Percentiles rank a stretch among this genome's conserved stretches.
phyloP scores from a whole-genome alignment of 2,329 filamentous ascomycete species.

The Ophiostoma perfectum region DNA sequence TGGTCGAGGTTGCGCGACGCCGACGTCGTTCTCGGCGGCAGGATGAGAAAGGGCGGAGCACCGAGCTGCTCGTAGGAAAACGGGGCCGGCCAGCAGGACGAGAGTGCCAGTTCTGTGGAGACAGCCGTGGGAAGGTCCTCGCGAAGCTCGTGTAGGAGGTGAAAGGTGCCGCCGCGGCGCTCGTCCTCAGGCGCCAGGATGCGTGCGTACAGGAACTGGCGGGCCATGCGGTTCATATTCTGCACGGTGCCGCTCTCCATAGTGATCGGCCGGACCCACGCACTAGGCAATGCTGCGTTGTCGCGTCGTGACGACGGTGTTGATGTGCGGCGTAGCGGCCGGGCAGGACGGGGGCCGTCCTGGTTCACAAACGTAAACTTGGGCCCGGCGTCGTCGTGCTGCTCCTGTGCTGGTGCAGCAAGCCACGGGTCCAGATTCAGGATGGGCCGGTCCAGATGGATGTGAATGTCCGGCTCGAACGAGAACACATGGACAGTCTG shows the following conservation, averaged over 20 bases:
- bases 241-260: background rate
- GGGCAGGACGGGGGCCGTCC: too few species aligned
- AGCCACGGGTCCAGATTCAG: slow-evolving; percentile 46
- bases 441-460: slow-evolving; percentile 71
- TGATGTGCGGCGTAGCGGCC: too few species aligned
- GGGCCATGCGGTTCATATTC: background rate
- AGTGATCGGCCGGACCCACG: background rate
- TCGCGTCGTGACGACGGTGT: background rate
- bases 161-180: background rate
- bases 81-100: background rate
- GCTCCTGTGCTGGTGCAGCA: background rate
- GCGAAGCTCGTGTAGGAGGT: background rate
- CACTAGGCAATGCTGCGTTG: background rate
- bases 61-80: background rate
- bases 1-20: background rate
- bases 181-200: background rate
- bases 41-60: background rate
- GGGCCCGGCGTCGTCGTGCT: background rate
- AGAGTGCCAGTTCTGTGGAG: background rate
- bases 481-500: slow-evolving; percentile 61
- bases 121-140: background rate
- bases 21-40: background rate
- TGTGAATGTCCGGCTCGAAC: slow-evolving; percentile 63
- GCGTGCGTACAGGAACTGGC: background rate
- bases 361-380: too few species aligned